A percentile compares a stretch with the other conserved stretches of the same genome.
Conservation (phyloP, 2,329 filamentous ascomycete genomes). For the Fusarium lyarnte region DNA sequence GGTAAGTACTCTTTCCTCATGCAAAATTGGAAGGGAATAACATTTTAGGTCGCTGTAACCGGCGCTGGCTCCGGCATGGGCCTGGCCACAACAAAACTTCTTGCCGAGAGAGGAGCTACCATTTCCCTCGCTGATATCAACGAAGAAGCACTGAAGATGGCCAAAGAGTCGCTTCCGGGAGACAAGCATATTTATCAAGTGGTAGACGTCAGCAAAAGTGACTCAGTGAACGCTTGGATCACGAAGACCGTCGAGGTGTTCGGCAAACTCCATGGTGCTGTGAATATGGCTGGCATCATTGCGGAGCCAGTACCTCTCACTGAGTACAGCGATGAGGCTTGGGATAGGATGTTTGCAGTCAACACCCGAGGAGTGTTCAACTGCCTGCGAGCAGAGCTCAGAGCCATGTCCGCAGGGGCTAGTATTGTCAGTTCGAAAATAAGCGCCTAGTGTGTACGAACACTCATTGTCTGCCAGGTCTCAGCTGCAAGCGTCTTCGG, state of each 20-base stretch:
- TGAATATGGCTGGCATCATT: conserved; percentile 50
- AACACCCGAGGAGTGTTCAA: conserved; percentile 61
- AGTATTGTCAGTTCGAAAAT: too few species aligned
- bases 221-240: conserved; percentile 41
- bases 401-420: conserved; percentile 42
- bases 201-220: conserved; percentile 25
- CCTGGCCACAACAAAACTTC: conserved; percentile 32
- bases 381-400: conserved; percentile 60
- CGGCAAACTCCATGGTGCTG: conserved; percentile 53
- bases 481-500: conserved; percentile 46
- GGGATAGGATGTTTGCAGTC: conserved; percentile 54
- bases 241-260: conserved; percentile 46
- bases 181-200: background rate
- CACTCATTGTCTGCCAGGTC: too few species aligned
- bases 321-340: conserved; percentile 53
- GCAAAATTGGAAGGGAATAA: background rate
- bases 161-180: background rate
- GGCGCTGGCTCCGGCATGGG: conserved; percentile 38
- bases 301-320: conserved; percentile 28
- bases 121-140: conserved; percentile 35
- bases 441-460: too few species aligned
- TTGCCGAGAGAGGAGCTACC: conserved; percentile 31
- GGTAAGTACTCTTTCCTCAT: background rate
- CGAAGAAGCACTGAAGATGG: conserved; percentile 6
- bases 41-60: conserved; percentile 22